phyloP scores from a whole-genome alignment of 176 grass and related monocot genomes.

The Aegilops umbellulata region DNA sequence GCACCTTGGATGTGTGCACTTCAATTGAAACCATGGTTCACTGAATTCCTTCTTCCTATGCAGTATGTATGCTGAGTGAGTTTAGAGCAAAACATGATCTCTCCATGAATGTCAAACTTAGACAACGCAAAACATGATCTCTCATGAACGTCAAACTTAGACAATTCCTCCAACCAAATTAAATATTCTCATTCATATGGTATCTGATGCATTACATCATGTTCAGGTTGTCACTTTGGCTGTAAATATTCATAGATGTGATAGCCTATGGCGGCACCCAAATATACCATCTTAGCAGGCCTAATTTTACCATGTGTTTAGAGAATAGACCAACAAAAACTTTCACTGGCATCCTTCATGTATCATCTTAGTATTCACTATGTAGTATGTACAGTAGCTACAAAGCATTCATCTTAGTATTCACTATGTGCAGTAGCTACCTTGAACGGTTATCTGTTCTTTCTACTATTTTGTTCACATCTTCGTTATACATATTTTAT shows the following conservation, averaged over 20 bases:
- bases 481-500: conserved; percentile 22
- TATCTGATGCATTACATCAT: neutral
- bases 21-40: neutral
- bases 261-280: neutral
- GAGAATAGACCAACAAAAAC: neutral
- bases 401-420: neutral
- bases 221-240: neutral
- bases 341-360: neutral
- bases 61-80: neutral
- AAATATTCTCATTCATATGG: neutral
- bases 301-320: neutral
- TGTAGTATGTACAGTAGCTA: neutral
- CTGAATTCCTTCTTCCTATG: neutral
- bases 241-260: neutral
- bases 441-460: conserved; percentile 4
- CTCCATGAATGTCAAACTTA: neutral
- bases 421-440: neutral
- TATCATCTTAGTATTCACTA: conserved; percentile 3
- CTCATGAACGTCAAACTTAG: too few species aligned
- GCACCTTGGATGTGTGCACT: neutral
- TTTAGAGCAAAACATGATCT: neutral
- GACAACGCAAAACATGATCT: neutral
- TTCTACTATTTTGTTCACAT: conserved; percentile 10
- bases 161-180: neutral
- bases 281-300: neutral